Base-by-base conservation (phyloP, 2,329 filamentous ascomycete species). In the Botrytis elliptica region DNA sequence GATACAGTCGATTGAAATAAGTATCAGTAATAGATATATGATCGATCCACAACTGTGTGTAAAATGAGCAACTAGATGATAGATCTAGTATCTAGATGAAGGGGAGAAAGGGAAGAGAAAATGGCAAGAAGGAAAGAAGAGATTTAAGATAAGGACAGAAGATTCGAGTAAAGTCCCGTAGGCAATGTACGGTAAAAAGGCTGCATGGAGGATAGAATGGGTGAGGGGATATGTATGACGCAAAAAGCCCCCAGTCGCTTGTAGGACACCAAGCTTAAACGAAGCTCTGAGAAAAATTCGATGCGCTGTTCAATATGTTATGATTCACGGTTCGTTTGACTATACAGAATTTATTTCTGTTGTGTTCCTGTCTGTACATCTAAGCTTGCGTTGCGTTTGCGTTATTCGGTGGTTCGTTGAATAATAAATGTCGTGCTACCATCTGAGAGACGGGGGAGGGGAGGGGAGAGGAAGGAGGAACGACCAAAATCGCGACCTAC, bases 61-160 rank as follows among this genome's bases (percentile, higher is more conserved):
- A 68, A 68, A 68, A 68, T 60, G 49, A 68, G 44, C 33, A 57
- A 59, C 49, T 72, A 66, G 70, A 46, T 57, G 60, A 57, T 57
- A 66, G 60, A 60, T 72, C 70, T 46, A 42, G 46, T 38, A 38
- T 68, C 49, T 22, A 40, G 62, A 68, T 36, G 49, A 59, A 22
- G 29, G 36, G 52, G 64, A 68, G 33, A 60, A 60, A 59, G 25
- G 25, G n/a, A 55, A 42, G 25, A 68, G 16, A 25, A 29, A 49
- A 68, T 46, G 14, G 25, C 46, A 9, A 42, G 68, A 63, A 70
- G 8, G 55, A 38, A 72, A 60, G 70, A 44, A 14, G 25, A 12
- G 63, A 33, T 72, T 72, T 49, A 62, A 70, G 57, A 70, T 72
- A 72, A 57, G 52, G 52, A 57, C n/a, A 57, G 66, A 68, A 68